Percentiles rank a stretch among this genome's conserved stretches.
These are phyloP conservation scores for Auricularia heimuer DNA, from an alignment of 768 basidiomycete genomes.

Conservation along the genomic window DNA sequence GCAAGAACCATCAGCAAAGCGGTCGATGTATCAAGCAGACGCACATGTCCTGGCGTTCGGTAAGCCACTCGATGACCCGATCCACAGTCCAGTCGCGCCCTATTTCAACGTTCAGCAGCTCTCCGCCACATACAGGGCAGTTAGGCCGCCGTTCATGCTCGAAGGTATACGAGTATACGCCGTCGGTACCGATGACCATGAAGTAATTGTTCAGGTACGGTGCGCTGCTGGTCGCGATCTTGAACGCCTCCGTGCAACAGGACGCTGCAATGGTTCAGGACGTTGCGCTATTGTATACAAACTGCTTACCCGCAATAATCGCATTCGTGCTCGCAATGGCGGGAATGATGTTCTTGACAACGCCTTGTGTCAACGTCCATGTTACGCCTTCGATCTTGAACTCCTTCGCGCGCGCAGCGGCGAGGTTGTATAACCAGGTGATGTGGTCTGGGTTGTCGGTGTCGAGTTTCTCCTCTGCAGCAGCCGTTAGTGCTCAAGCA, in stretches of 20 bases:
- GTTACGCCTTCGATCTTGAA: constrained; percentile 98
- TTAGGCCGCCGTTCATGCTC: constrained; percentile 87
- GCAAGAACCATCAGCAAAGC: background rate
- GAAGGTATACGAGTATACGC: constrained; percentile 95
- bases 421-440: constrained; percentile 78
- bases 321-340: constrained; percentile 98
- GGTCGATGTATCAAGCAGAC: constrained; percentile 18
- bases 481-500: background rate
- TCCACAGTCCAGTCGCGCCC: constrained; percentile 72
- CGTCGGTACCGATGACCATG: constrained; percentile 95
- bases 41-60: constrained; percentile 85
- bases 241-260: constrained; percentile 98
- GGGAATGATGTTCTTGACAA: constrained; percentile 99
- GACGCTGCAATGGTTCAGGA: constrained; percentile 40
- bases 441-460: constrained; percentile 98
- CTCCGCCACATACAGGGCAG: constrained; percentile 96
- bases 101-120: constrained; percentile 65
- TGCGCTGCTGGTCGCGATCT: constrained; percentile 91
- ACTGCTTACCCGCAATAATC: constrained; percentile 55
- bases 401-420: constrained; percentile 74
- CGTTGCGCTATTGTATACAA: no score
- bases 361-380: constrained; percentile 94
- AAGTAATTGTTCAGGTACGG: constrained; percentile 96
- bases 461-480: constrained; percentile 85
- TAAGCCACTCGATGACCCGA: constrained; percentile 74